phyloP scores from a whole-genome alignment of 1,139 yeast genomes.

The Candida tunisiensis region DNA sequence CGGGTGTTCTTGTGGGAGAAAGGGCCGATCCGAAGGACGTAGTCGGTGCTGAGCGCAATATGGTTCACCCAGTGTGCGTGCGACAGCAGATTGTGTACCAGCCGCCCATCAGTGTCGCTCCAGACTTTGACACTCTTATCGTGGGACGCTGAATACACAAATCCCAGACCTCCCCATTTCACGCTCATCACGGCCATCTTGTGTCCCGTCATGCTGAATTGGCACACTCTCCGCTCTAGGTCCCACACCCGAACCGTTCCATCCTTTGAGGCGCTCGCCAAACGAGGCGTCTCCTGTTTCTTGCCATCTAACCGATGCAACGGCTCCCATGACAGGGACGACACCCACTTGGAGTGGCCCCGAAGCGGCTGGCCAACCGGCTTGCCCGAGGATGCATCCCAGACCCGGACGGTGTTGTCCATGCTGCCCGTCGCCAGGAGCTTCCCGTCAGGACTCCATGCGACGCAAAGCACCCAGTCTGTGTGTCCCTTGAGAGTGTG shows the following conservation, averaged over 20 bases:
- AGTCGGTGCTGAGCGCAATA: conserved; percentile 79
- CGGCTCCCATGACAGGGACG: conserved; percentile 90
- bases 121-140: conserved; percentile 90
- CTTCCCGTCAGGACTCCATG: conserved; percentile 87
- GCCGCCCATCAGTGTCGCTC: conserved; percentile 69
- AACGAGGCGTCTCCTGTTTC: conserved; percentile 38
- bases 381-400: conserved; percentile 71
- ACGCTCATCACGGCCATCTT: conserved; percentile 83
- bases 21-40: conserved; percentile 71
- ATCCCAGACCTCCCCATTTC: conserved; percentile 87
- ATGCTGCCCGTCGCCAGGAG: conserved; percentile 90
- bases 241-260: conserved; percentile 89
- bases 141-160: conserved; percentile 81
- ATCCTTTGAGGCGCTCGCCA: conserved; percentile 86
- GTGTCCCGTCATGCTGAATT: conserved; percentile 73
- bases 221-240: conserved; percentile 49
- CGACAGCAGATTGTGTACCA: conserved; percentile 63
- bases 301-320: conserved; percentile 58
- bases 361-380: conserved; percentile 54
- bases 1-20: conserved; percentile 44
- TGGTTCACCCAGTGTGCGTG: conserved; percentile 99
- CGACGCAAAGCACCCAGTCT: conserved; percentile 90
- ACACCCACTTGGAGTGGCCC: conserved; percentile 86
- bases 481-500: conserved; percentile 69
- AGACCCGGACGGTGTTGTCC: conserved; percentile 77